These are phyloP conservation scores for Bondarzewia mesenterica DNA, from an alignment of 1,284 basidiomycete genomes.

Conservation along the genomic window DNA sequence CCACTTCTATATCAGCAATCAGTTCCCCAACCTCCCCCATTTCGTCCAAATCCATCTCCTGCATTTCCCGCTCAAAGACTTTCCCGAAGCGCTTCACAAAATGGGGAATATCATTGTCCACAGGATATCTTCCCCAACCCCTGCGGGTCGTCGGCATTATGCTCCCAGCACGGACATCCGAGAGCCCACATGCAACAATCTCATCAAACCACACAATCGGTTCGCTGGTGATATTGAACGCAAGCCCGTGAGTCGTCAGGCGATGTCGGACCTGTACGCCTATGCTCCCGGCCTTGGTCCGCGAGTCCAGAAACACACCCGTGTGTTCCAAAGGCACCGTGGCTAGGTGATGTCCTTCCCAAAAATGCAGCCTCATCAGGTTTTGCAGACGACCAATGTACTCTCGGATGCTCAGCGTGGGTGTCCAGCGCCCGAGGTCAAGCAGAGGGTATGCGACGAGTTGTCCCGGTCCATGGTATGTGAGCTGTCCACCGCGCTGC, in stretches of 20 bases:
- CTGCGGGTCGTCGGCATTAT: constrained; percentile 39
- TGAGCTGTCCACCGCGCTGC: constrained; percentile 86
- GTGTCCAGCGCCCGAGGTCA: constrained; percentile 56
- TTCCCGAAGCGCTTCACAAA: constrained; percentile 46
- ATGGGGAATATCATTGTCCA: constrained; percentile 44
- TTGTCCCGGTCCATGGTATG: constrained; percentile 97
- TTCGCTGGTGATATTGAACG: constrained; percentile 82
- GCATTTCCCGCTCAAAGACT: constrained; percentile 48
- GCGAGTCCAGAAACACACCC: constrained; percentile 63
- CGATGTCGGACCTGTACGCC: constrained; percentile 95
- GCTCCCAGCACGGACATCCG: constrained; percentile 74
- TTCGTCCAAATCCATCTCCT: constrained; percentile 32
- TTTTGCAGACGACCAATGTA: constrained; percentile 71
- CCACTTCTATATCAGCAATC: constrained; percentile 28
- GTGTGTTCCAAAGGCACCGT: constrained; percentile 59
- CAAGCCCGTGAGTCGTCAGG: constrained; percentile 92
- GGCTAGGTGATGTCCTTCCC: constrained; percentile 44
- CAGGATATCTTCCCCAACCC: too few relatives aligned
- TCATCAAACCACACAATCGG: constrained; percentile 80
- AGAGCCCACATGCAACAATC: constrained; percentile 89
- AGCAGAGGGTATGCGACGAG: constrained; percentile 93
- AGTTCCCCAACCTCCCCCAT: constrained; percentile 45
- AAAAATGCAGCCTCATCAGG: constrained; percentile 51
- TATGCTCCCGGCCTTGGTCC: constrained; percentile 85
- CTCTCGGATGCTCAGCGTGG: constrained; percentile 47